Conservation (phyloP, 257 asterid species). For the Misopates orontium region DNA sequence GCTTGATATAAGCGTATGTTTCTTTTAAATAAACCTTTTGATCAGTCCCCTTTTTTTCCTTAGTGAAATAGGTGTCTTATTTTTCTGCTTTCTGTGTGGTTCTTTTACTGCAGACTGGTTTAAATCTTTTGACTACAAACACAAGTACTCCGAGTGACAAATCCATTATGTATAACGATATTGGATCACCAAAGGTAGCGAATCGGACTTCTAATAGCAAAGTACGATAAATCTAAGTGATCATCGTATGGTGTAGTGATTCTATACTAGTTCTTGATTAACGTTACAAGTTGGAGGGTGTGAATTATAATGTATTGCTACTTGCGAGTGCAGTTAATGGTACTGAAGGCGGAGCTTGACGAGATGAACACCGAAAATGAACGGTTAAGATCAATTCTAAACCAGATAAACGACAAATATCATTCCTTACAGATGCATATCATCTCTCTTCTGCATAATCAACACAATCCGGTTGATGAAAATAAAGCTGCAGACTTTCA, state of each 20-base stretch:
- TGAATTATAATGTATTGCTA: not conserved
- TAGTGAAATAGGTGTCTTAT: not conserved
- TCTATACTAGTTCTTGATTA: not conserved
- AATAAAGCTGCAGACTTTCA: constrained; percentile 7
- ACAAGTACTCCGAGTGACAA: constrained; percentile 15
- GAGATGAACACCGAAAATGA: constrained; percentile 47
- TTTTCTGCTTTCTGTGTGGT: no score
- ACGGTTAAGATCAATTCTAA: constrained; percentile 29
- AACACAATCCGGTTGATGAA: constrained; percentile 21
- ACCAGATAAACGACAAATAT: constrained; percentile 35
- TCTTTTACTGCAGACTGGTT: constrained; percentile 32
- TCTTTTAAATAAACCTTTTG: not conserved
- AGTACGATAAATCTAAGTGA: constrained; percentile 28
- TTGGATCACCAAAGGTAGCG: constrained; percentile 7
- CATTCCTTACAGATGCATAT: constrained; percentile 39
- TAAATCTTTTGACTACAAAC: constrained; percentile 33
- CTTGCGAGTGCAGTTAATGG: constrained; percentile 30
- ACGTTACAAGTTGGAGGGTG: not conserved
- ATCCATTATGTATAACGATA: constrained; percentile 5
- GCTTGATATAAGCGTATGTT: constrained; percentile 27
- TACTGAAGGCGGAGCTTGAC: constrained; percentile 37
- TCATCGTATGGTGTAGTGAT: no score
- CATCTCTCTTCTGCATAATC: constrained; percentile 29
- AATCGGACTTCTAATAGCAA: constrained; percentile 16
- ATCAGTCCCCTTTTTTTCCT: not conserved